Evolutionary conservation across 2,329 filamentous ascomycete species (phyloP), one percentile per base, ranked within the genome.

Genomic region (Stagonosporopsis vannaccii): DNA sequence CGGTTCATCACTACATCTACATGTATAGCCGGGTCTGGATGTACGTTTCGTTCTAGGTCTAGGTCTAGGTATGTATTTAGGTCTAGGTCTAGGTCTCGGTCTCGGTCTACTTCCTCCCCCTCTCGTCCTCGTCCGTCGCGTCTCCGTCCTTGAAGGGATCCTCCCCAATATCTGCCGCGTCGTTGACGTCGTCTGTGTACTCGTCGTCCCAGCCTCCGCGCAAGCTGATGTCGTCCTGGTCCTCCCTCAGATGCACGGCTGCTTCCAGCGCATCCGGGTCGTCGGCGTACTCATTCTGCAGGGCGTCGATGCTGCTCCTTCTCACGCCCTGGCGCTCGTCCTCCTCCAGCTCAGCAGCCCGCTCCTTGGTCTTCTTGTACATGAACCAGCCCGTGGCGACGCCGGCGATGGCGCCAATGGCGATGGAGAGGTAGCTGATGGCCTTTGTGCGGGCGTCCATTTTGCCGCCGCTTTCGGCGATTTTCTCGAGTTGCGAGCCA

Each of bases 371-470:
- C 59, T 81, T 82, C 67, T 84, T 84, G 79, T 97, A 99, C 73
- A 99, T 96, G 76, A 96, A 82, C 76, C 87, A 90, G 15, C 92
- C 94, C 2, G 95, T 92, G 23, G 80, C 83, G 20, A 89, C 79
- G 41, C 95, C 95, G 12, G 96, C 79, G 20, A 85, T 69, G 45
- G 85, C 84, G 25, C 91, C 90, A 55, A 93, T 75, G 13, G 86
- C 71, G 75, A 98, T 97, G 78, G 87, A 89, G 22, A 88, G 76
- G 74, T 96, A 97, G 77, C 95, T 96, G 68, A 98, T 81, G 25
- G 87, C 83, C 75, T 93, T 95, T 61, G 91, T 90, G 60, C 84
- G 83, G 3, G 84, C 77, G 58, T 90, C 87, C 94, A 98, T 97
- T 65, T 89, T 85, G 71, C 91, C 91, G 60, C 89, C 90, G 53